Base-by-base conservation (phyloP, 305 asterid species). In the Solanum hybrid region DNA sequence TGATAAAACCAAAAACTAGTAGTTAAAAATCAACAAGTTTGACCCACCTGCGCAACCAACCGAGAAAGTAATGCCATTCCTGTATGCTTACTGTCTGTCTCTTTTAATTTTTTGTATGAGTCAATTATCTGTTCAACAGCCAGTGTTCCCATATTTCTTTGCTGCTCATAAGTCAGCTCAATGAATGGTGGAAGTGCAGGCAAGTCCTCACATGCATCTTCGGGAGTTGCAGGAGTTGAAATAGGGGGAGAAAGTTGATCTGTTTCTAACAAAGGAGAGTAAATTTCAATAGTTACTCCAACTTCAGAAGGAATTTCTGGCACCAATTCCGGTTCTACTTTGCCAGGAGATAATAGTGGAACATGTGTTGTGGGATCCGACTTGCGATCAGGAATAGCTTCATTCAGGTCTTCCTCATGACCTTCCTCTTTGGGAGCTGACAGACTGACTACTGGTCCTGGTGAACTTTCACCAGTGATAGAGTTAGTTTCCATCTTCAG, bases 1-100 rank as follows among this genome's bases (percentile, higher is more conserved):
- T 17, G 39, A 85, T 89, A 78, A 89, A 79, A 89, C 79, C 79
- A 89, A 65, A 88, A 89, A 78, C 39, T 79, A 57, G 65, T 57
- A 26, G 87, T 34, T 51, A 57, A 89, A 68, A 57, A 89, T 45
- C 79, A 29, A 51, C 68, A 89, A 79, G 33, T n/a, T 41, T 87
- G 90, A 89, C 91, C 86, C 90, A 97, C 99, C 99, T 94, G 98
- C 81, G 98, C 98, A 91, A 96, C 95, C 95, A 98, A 93, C 84
- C 99, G 96, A 87, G 99, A 96, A 86, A 97, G 95, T 93, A 98
- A 92, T 86, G 96, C 94, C 93, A 94, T 95, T 90, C 96, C 99
- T 92, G 96, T 94, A 91, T 95, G 96, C 93, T 93, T 94, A 91
- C 91, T 89, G 90, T 95, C 95, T 89, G 95, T 90, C 90, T 92